Percentiles rank a stretch among this genome's conserved stretches.
Evolutionary conservation across 331 rosid genomes (phyloP).

Genomic region (Prunus yedoensis): DNA sequence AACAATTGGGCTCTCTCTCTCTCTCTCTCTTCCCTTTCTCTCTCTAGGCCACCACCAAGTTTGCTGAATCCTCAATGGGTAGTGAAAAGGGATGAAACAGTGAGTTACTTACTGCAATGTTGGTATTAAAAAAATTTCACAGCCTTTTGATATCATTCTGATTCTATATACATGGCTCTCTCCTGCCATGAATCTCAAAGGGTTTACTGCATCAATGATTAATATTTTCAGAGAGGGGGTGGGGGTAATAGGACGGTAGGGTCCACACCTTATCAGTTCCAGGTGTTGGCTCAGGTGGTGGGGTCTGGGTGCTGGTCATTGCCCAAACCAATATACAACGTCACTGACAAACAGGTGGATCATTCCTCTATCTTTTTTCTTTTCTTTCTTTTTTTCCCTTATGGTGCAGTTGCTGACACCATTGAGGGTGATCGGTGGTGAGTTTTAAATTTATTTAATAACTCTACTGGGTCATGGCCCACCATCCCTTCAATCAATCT

Average conservation of each 20-base stretch:
- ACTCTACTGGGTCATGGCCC: constrained; percentile 42
- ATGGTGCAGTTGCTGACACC: constrained; percentile 48
- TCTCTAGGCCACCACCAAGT: constrained; percentile 40
- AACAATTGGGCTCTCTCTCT: constrained; percentile 20
- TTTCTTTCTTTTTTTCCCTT: constrained; percentile 9
- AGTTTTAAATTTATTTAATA: constrained; percentile 38
- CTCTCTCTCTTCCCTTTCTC: constrained; percentile 22
- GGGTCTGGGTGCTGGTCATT: constrained; percentile 63
- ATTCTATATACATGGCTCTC: constrained; percentile 4
- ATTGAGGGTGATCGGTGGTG: constrained; percentile 46
- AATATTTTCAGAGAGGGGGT: constrained; percentile 31
- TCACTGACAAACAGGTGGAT: constrained; percentile 99
- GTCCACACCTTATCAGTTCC: constrained; percentile 85
- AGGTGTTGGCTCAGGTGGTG: constrained; percentile 90
- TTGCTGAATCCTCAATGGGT: background rate
- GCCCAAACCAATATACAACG: constrained; percentile 82
- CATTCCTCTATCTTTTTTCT: constrained; percentile 62
- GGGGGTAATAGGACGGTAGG: constrained; percentile 63
- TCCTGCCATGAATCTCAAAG: constrained; percentile 47
- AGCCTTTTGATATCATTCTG: constrained; percentile 28
- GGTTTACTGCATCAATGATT: constrained; percentile 77
- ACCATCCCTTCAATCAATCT: constrained; percentile 55
- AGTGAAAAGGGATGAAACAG: constrained; percentile 58
- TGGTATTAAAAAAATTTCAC: constrained; percentile 15
- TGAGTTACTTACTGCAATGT: constrained; percentile 22